Conservation (phyloP, 345 rosid species). For the Firmiana major region DNA sequence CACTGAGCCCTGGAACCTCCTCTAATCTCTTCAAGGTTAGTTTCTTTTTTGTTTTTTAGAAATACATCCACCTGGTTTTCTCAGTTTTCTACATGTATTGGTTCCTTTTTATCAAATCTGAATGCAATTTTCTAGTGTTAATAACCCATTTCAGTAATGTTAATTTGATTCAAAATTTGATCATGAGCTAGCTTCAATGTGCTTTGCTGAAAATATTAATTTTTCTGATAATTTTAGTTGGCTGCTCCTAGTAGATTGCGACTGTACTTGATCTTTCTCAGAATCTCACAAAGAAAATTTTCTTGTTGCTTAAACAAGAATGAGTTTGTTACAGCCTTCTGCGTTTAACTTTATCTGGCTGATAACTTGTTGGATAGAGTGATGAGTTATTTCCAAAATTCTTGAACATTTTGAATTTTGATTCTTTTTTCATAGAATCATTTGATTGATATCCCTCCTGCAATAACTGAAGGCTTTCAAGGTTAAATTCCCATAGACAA, state of each 20-base stretch:
- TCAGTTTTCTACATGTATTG: not conserved
- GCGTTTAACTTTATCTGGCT: not conserved
- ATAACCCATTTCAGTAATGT: not conserved
- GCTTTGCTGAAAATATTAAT: not conserved
- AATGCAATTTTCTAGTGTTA: not conserved
- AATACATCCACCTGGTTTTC: not conserved
- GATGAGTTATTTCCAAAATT: not conserved
- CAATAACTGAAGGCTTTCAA: not conserved
- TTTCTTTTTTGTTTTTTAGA: not conserved
- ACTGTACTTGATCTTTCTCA: not conserved
- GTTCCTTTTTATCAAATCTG: not conserved
- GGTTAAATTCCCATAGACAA: not conserved
- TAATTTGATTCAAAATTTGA: not conserved
- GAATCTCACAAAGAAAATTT: not conserved
- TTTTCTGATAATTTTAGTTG: not conserved
- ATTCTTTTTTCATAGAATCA: not conserved
- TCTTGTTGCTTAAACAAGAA: not conserved
- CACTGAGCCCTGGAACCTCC: not conserved
- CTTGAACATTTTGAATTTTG: not conserved
- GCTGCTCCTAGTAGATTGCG: not conserved
- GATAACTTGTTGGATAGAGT: not conserved
- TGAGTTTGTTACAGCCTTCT: not conserved
- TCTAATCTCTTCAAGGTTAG: conserved; percentile 3
- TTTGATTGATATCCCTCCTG: not conserved
- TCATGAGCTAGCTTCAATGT: not conserved